Evolutionary conservation across 164 flowering plant genomes (phyloP), one percentile per base, ranked within the genome.

Genomic region (Malania oleifera): DNA sequence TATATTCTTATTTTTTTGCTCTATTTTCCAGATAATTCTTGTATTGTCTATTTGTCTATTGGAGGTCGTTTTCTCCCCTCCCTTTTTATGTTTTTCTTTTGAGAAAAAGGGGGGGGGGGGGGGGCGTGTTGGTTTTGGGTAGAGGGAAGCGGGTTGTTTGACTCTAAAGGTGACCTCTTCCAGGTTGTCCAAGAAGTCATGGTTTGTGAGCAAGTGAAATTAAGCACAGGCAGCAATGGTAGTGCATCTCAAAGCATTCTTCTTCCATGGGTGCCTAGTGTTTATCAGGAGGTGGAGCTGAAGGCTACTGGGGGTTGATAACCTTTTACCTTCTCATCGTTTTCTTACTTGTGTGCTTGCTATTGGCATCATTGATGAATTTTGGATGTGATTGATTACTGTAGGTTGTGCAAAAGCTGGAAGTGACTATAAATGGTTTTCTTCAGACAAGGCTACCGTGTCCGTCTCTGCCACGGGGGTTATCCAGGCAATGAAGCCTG

Each of bases 181-280:
- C 80, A 77, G 64, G 79, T 84, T 63, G 75, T 72, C 35, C 96
- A 92, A 75, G 96, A 92, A 80, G 66, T 93, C 56, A 78, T 78
- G 76, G 88, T 86, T 14, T 92, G 97, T 70, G 75, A 83, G 24
- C 72, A 55, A 60, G 91, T 93, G 54, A 79, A 66, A 54, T 71
- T 90, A 34, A 64, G 25, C 52, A 62, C 73, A 65, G 80, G 67
- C 17, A 53, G 60, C 38, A 52, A 24, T 54, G 63, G 45, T 60
- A 65, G 49, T 50, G 26, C 24, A 26, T 65, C 73, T 60, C 55
- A 67, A 41, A 65, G 19, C 26, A 73, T 93, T 72, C 79, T 75
- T 66, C 91, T 93, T 64, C 98, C 98, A 0, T 93, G 98, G 98
- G 79, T 76, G 39, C 87, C 88, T 59, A 75, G 73, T 44, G 62